These are phyloP conservation scores for Elsinoe necatrix DNA, from an alignment of 2,329 filamentous ascomycete genomes.

Conservation along the genomic window DNA sequence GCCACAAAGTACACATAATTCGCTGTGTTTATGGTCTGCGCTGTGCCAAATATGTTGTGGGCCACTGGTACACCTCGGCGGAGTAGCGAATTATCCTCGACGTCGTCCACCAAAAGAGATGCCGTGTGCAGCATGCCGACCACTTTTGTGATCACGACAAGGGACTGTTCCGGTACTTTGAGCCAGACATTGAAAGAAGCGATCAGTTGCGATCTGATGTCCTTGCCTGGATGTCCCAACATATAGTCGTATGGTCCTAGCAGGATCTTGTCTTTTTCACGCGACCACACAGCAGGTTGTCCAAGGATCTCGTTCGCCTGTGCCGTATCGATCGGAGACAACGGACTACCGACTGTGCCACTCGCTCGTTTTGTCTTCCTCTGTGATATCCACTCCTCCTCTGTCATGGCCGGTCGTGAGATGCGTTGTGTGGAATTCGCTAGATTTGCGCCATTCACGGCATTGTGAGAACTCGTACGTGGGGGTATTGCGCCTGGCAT, in stretches of 20 bases:
- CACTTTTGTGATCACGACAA: conserved; percentile 68
- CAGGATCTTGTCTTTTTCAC: conserved; percentile 68
- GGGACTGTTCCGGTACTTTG: conserved; percentile 59
- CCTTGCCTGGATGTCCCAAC: conserved; percentile 69
- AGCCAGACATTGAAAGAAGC: conserved; percentile 74
- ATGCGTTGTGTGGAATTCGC: conserved; percentile 10
- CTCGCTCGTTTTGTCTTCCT: conserved; percentile 10
- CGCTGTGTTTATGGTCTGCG: conserved; percentile 83
- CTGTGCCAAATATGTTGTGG: conserved; percentile 73
- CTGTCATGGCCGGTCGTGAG: conserved; percentile 5
- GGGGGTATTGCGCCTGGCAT: conserved; percentile 18
- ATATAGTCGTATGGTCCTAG: conserved; percentile 75
- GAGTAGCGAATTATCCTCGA: conserved; percentile 71
- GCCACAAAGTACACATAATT: conserved; percentile 85
- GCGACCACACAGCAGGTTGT: conserved; percentile 49
- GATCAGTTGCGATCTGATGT: conserved; percentile 73
- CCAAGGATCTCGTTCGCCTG: conserved; percentile 8
- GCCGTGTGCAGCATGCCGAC: conserved; percentile 82
- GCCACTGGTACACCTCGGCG: conserved; percentile 74
- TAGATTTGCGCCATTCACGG: conserved; percentile 12
- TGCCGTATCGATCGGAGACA: conserved; percentile 8
- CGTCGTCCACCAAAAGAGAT: conserved; percentile 76
- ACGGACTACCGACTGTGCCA: conserved; percentile 3
- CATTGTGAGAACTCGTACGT: conserved; percentile 15
- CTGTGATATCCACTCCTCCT: conserved; percentile 15